Base-by-base conservation (phyloP, 2,329 filamentous ascomycete genomes). In the Emydomyces testavorans region DNA sequence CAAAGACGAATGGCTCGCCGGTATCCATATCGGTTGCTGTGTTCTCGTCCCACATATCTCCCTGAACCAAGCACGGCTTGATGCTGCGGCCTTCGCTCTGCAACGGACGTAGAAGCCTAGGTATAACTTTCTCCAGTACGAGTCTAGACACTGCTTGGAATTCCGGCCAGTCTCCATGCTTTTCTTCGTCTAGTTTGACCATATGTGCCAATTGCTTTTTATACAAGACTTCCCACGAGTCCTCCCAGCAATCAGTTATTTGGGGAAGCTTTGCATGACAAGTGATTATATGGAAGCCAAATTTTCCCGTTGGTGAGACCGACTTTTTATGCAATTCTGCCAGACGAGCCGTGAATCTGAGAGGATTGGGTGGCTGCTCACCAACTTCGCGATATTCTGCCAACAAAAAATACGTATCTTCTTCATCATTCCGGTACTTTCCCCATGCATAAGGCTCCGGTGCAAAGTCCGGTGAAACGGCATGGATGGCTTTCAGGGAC, bases 11-110 rank as follows among this genome's bases (percentile, higher is more conserved):
- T 0, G 57, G 52, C 37, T 62, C 51, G 1, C 57, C 56, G 0
- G 57, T 65, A 2, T 53, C 51, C 44, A 52, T 48, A 37, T 64
- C 57, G 0, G 55, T 60, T 0, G 56, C 60, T 0, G 54, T 57
- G 38, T 66, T 66, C 6, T 57, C 58, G 16, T 65, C 62, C 61
- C 62, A 65, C 2, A 63, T 46, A 37, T 65, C 60, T 1, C 63
- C 63, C 26, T 66, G 63, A 1, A 63, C 48, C 1, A 65, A 47
- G 23, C 57, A 57, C 1, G 63, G 63, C 46, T 59, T 60, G 24
- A 65, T 58, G 2, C 38, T 50, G 2, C 62, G 55, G 1, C 62
- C 62, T 8, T 58, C 54, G 6, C 55, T 52, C 50, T 65, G 56
- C 7, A 67, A 48, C 0, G 57, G 59, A 1, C 54, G 45, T 0